These are phyloP conservation scores for Bifiguratus adelaidae DNA, from an alignment of 192 early-diverging fungal genomes.

Conservation along the genomic window DNA sequence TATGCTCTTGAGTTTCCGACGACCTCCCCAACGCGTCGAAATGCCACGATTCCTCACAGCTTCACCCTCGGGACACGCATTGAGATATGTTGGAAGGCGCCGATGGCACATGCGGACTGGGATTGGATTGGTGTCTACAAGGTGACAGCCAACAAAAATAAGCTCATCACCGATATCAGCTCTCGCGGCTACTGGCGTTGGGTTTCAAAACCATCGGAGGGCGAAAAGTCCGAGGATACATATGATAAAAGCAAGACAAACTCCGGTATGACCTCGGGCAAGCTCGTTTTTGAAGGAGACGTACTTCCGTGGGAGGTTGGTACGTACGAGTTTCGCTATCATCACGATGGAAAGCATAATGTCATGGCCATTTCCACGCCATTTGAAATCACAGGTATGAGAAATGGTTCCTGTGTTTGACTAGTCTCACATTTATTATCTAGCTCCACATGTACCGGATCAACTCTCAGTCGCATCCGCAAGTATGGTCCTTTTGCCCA, in stretches of 20 bases:
- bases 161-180: constrained; percentile 62
- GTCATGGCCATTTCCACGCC: constrained; percentile 66
- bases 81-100: constrained; percentile 62
- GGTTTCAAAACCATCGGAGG: constrained; percentile 8
- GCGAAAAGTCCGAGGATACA: constrained; percentile 9
- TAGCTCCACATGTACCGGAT: too few species aligned
- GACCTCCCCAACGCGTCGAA: constrained; percentile 2
- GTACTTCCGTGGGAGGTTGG: constrained; percentile 80
- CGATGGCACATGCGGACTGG: constrained; percentile 49
- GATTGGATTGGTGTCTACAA: constrained; percentile 96
- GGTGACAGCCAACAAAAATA: constrained; percentile 62
- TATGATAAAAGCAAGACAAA: background rate
- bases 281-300: constrained; percentile 51
- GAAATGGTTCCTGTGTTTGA: background rate
- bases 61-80: constrained; percentile 75
- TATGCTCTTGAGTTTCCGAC: constrained; percentile 32
- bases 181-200: constrained; percentile 64
- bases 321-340: constrained; percentile 84
- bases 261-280: constrained; percentile 20
- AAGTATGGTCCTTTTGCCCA: constrained; percentile 19
- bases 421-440: background rate
- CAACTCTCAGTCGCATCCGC: too few species aligned
- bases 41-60: background rate
- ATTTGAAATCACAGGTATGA: constrained; percentile 66
- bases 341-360: constrained; percentile 78